Base-by-base conservation (phyloP, 129 eudicot genomes). In the Scalesia atractyloides region DNA sequence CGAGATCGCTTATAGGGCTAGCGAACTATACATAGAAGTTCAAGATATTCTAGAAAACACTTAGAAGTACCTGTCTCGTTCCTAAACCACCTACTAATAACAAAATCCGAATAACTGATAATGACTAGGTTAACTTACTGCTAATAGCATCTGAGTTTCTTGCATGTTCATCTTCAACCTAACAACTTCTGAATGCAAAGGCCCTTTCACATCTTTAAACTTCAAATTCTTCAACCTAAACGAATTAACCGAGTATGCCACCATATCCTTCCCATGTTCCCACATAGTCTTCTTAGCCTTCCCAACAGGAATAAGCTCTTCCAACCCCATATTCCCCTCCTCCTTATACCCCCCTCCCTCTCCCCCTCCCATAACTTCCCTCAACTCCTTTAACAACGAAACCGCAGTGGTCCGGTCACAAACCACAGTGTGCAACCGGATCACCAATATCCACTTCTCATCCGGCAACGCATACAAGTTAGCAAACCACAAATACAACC, bases 241-340 rank as follows among this genome's bases (percentile, higher is more conserved):
- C 0, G 83, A 66, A 68, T 67, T 78, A 51, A 82, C 64, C 1
- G 87, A 80, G 72, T 86, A 83, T 3, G 85, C 69, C 66, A 86
- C 58, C 82, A 70, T 74, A 58, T 86, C 87, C 81, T 80, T n/a
- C 51, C 87, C 91, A 65, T 83, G 91, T 15, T 77, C 87, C 91
- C 91, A 86, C 47, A 86, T 26, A 7, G 87, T 51, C 79, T 86
- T 86, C 75, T 83, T 86, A 9, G 67, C 74, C 71, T 17, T 56
- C 66, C 83, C 91, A 15, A 39, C 18, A 0, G 85, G 91, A 41
- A 86, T 71, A 48, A 86, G 71, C 22, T 75, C 80, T 69, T 86
- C 91, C 2, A 80, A 59, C 18, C 77, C 91, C 83, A 79, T 3
- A 46, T 68, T 74, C 60, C 81, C 85, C 78, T 80, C 87, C 51